Percentiles rank a stretch among this genome's conserved stretches.
These are phyloP conservation scores for Bryoglossum gracile DNA, from an alignment of 495 filamentous ascomycete species.

Conservation along the genomic window DNA sequence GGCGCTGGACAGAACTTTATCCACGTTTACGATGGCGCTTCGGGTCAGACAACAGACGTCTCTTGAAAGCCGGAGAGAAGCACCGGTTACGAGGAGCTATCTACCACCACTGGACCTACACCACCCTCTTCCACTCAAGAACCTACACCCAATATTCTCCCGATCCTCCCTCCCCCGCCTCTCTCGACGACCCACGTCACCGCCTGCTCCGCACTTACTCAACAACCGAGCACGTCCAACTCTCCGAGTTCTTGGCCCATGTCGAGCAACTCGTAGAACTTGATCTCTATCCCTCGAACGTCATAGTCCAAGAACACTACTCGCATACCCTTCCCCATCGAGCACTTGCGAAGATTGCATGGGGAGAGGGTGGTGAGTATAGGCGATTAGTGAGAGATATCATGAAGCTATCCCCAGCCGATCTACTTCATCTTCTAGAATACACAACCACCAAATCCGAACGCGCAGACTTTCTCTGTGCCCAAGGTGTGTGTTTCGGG, in stretches of 20 bases:
- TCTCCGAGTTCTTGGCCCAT: slow-evolving; percentile 16
- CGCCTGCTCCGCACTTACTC: slow-evolving; percentile 20
- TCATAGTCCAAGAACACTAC: slow-evolving; percentile 18
- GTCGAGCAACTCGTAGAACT: slow-evolving; percentile 17
- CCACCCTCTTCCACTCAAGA: slow-evolving; percentile 30
- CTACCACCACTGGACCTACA: slow-evolving; percentile 57
- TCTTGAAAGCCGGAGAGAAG: slow-evolving; percentile 49
- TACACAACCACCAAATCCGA: slow-evolving; percentile 17
- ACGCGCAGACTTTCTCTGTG: slow-evolving; percentile 14
- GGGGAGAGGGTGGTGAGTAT: slow-evolving; percentile 20
- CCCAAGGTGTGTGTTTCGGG: slow-evolving; percentile 15
- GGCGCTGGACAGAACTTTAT: slow-evolving; percentile 60
- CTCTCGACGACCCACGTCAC: slow-evolving; percentile 16
- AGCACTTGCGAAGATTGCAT: slow-evolving; percentile 12
- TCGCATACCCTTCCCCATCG: slow-evolving; percentile 7
- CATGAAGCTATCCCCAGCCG: slow-evolving; percentile 16
- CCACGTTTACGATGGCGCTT: slow-evolving; percentile 60
- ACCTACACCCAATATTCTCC: slow-evolving; percentile 20
- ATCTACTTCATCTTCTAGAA: slow-evolving; percentile 18
- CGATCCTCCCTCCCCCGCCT: slow-evolving; percentile 16
- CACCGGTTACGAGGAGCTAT: slow-evolving; percentile 56
- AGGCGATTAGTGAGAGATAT: slow-evolving; percentile 13
- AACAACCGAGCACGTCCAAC: slow-evolving; percentile 15
- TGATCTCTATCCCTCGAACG: slow-evolving; percentile 18
- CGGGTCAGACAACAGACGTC: slow-evolving; percentile 53